A percentile compares a stretch with the other conserved stretches of the same genome.
Conservation (phyloP, 2,329 filamentous ascomycete genomes). For the Magnaporthiopsis incrustans region DNA sequence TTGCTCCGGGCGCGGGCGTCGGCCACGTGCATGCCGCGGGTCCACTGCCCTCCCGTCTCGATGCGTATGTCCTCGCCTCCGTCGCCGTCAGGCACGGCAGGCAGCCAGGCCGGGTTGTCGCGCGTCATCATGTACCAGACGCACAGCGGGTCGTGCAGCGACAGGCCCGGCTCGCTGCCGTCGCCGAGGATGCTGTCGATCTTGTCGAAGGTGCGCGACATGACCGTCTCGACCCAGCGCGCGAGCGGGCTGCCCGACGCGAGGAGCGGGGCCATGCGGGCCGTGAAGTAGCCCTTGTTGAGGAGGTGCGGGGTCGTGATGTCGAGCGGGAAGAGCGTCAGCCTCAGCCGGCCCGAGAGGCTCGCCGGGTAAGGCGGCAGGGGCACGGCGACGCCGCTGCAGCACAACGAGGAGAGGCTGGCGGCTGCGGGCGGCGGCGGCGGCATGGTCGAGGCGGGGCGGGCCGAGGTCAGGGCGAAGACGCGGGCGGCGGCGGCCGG, state of each 20-base stretch:
- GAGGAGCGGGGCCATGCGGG: constrained; percentile 45
- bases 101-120: constrained; percentile 50
- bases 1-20: constrained; percentile 60
- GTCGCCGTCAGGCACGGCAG: constrained; percentile 35
- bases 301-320: constrained; percentile 67
- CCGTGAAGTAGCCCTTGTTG: constrained; percentile 49
- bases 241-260: constrained; percentile 63
- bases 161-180: constrained; percentile 50
- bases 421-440: constrained; percentile 23
- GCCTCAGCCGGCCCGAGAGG: constrained; percentile 54
- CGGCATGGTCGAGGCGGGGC: constrained; percentile 74
- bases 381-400: constrained; percentile 13
- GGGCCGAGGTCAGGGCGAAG: constrained; percentile 67
- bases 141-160: constrained; percentile 69
- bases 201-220: constrained; percentile 62
- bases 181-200: constrained; percentile 55
- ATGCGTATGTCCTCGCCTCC: constrained; percentile 72
- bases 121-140: constrained; percentile 69
- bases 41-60: constrained; percentile 91
- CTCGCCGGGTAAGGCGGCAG: constrained; percentile 55
- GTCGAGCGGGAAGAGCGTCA: constrained; percentile 69
- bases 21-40: constrained; percentile 78
- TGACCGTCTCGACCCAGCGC: constrained; percentile 64
- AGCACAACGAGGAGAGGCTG: neutral
- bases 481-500: constrained; percentile 67